A percentile compares a stretch with the other conserved stretches of the same genome.
Conservation (phyloP, 495 filamentous ascomycete genomes). For the Annulohypoxylon bovei region DNA sequence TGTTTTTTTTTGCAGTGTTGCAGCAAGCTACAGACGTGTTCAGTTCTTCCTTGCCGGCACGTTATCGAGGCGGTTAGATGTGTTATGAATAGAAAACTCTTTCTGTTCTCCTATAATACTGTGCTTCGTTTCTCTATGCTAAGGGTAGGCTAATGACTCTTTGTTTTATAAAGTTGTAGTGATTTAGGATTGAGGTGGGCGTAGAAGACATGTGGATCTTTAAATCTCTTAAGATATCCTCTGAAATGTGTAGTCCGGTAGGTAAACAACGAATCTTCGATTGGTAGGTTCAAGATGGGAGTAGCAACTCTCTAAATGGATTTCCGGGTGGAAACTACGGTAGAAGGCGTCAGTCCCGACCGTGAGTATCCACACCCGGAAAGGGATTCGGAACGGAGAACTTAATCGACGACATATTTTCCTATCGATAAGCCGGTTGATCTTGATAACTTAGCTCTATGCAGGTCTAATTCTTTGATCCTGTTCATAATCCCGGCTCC, state of each 20-base stretch:
- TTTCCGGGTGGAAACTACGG: neutral
- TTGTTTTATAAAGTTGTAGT: neutral
- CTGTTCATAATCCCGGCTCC: no score
- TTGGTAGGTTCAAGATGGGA: neutral
- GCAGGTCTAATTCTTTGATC: no score
- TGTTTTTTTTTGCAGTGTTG: conserved; percentile 10
- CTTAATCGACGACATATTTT: neutral
- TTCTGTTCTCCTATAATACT: neutral
- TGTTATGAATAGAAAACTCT: conserved; percentile 6
- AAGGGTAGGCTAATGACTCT: neutral
- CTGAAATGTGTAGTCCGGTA: neutral
- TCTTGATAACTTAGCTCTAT: no score
- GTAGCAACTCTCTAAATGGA: neutral
- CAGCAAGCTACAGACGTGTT: conserved; percentile 5
- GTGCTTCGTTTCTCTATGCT: neutral
- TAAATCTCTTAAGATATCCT: neutral
- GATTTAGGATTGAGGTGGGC: neutral
- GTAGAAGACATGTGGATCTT: neutral
- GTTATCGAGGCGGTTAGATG: neutral
- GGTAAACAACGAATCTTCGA: neutral
- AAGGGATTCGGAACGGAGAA: neutral
- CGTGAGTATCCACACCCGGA: neutral
- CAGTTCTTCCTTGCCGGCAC: neutral
- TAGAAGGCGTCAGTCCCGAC: neutral
- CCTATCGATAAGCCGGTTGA: neutral